Evolutionary conservation across 331 rosid species (phyloP).

Genomic region (Rhamnella rubrinervis): DNA sequence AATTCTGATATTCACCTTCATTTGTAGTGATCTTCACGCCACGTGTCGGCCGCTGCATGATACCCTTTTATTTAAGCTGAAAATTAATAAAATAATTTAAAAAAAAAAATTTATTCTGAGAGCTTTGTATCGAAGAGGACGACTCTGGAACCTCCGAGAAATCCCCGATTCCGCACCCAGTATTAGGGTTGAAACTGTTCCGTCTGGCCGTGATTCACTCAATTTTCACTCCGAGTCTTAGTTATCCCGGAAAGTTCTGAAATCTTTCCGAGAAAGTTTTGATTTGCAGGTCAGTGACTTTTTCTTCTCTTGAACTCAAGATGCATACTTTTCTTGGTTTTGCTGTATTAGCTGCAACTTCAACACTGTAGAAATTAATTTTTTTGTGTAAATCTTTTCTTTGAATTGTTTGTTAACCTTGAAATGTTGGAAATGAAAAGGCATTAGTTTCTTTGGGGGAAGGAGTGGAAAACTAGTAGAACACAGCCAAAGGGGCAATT

Average conservation of each 20-base stretch:
- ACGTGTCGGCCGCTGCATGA: conserved; percentile 47
- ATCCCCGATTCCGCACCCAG: conserved; percentile 12
- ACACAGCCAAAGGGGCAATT: too few relatives aligned
- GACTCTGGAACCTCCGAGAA: conserved; percentile 40
- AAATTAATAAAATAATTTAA: conserved; percentile 1
- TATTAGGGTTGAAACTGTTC: conserved; percentile 10
- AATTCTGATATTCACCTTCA: conserved; percentile 37
- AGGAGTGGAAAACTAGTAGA: too few relatives aligned
- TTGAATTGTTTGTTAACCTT: too few relatives aligned
- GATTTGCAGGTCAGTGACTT: conserved; percentile 7
- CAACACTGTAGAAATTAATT: not conserved
- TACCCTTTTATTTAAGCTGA: conserved; percentile 16
- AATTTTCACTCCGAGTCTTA: not conserved
- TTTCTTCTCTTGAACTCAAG: not conserved
- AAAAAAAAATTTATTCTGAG: conserved; percentile 12
- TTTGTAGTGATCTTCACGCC: conserved; percentile 32
- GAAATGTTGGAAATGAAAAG: too few relatives aligned
- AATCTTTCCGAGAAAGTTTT: not conserved
- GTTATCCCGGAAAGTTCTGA: conserved; percentile 4
- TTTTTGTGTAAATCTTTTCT: not conserved
- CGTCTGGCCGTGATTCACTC: conserved; percentile 3
- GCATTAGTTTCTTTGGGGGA: too few relatives aligned
- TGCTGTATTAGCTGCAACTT: conserved; percentile 9
- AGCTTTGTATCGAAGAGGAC: conserved; percentile 22
- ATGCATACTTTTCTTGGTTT: not conserved